Base-by-base conservation (phyloP, 2,329 filamentous ascomycete genomes). In the Epichloe bromicola region DNA sequence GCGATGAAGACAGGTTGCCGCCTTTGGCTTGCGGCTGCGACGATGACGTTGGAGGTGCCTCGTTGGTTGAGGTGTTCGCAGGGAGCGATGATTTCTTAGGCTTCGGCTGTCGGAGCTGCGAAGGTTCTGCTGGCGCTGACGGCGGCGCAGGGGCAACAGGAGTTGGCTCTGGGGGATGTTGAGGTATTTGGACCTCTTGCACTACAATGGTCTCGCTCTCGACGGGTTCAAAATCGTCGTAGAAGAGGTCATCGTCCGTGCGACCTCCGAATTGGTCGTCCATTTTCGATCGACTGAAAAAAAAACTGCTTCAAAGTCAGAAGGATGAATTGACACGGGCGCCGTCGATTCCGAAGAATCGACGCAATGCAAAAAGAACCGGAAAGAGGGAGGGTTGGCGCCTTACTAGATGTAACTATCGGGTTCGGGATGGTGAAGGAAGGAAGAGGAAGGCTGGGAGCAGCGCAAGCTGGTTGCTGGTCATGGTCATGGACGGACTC, bases 221-320 rank as follows among this genome's bases (percentile, higher is more conserved):
- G 48, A 79, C 70, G 7, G 76, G 77, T 61, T 81, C 78, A 53
- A 81, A 79, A 58, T 82, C 78, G 57, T 82, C 79, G 54, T 75
- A 74, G 60, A 82, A 82, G 53, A 82, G 70, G 60, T 80, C 78
- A 57, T 82, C 79, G 59, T 82, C 78, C 44, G 78, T 81, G 19
- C 78, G 71, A 46, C 77, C 78, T 53, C 74, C 72, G 57, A 80
- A 81, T 59, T 81, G 78, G 56, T 81, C 78, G 20, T 80, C 77
- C 78, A 80, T 80, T 11, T 33, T 40, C 23, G 11, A 23, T 33
- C 4, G 40, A 36, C 20, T 34, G 12, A 46, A 38, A 20, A 14
- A 33, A 23, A 14, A 19, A 26, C 23, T 49, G 37, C 20, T 42
- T 48, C 20, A 10, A 15, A 5, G 20, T 39, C n/a, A 39, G 45